These are phyloP conservation scores for Pseudonitzschia multistriata DNA, from an alignment of 108 stramenopile genomes.

Conservation along the genomic window DNA sequence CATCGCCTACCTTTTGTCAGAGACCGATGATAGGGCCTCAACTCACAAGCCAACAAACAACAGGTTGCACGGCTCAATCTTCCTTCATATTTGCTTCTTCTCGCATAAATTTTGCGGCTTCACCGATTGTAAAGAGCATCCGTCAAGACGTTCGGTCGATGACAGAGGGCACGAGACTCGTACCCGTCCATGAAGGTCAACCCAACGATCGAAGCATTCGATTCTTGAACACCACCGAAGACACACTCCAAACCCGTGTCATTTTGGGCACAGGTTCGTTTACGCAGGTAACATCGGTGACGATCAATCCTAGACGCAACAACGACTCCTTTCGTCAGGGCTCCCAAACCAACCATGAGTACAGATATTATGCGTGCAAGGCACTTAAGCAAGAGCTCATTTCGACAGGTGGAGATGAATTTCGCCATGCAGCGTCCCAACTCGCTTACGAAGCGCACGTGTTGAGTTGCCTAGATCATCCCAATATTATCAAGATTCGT, in stretches of 20 bases:
- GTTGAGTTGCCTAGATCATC: constrained; percentile 65
- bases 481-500: constrained; percentile 77
- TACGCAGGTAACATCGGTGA: constrained; percentile 45
- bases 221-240: background rate
- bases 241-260: background rate
- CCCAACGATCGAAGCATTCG: background rate
- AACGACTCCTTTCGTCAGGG: background rate
- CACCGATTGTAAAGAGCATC: background rate
- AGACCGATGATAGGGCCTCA: no score
- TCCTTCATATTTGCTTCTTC: background rate
- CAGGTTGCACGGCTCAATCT: no score
- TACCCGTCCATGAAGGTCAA: background rate
- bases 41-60: no score
- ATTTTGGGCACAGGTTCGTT: constrained; percentile 61
- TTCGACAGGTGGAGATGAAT: constrained; percentile 37
- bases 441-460: constrained; percentile 75
- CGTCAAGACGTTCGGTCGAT: constrained; percentile 6
- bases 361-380: constrained; percentile 42
- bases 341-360: background rate
- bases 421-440: constrained; percentile 55
- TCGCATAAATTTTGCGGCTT: background rate
- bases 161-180: background rate
- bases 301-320: constrained; percentile 9
- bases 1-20: no score
- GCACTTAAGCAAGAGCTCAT: constrained; percentile 39